Evolutionary conservation across 805 yeast species (phyloP).

Genomic region (Starmerella potacharoeniae): DNA sequence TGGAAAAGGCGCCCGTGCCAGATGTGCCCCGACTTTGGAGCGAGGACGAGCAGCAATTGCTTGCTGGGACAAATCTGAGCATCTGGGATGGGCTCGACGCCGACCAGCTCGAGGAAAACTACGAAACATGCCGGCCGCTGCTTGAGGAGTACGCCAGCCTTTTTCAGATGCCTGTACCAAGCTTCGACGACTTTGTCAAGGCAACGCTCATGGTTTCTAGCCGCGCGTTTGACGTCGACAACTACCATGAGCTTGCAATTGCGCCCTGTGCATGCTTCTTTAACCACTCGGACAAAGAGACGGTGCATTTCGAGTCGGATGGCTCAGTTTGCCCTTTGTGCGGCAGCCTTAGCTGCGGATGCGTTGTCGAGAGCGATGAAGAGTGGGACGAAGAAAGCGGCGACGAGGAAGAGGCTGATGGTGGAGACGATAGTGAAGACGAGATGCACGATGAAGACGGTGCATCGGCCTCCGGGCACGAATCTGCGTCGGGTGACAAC

Average conservation of each 20-base stretch:
- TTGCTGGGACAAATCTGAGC: conserved; percentile 54
- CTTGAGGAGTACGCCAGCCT: conserved; percentile 31
- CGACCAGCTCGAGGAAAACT: conserved; percentile 28
- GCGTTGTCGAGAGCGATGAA: conserved; percentile 23
- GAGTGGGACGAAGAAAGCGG: conserved; percentile 9
- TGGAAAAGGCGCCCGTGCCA: conserved; percentile 28
- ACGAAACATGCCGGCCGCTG: conserved; percentile 24
- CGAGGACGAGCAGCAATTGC: conserved; percentile 34
- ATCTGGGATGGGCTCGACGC: conserved; percentile 48
- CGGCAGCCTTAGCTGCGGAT: conserved; percentile 38
- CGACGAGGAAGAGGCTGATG: conserved; percentile 14
- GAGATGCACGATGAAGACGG: conserved; percentile 6
- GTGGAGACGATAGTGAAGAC: conserved; percentile 14
- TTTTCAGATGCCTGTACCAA: conserved; percentile 1
- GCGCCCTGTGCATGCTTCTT: conserved; percentile 90
- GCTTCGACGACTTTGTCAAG: conserved; percentile 28
- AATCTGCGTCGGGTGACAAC: conserved; percentile 9
- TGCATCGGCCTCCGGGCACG: no score
- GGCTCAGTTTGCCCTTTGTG: conserved; percentile 43
- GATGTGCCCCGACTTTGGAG: conserved; percentile 61
- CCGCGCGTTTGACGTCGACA: conserved; percentile 73
- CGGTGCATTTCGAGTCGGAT: conserved; percentile 54
- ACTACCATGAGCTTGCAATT: conserved; percentile 57
- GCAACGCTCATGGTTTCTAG: conserved; percentile 60
- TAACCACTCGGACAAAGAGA: conserved; percentile 56